Conservation (phyloP, 768 basidiomycete genomes). For the Agaricus sinodeliciosus region DNA sequence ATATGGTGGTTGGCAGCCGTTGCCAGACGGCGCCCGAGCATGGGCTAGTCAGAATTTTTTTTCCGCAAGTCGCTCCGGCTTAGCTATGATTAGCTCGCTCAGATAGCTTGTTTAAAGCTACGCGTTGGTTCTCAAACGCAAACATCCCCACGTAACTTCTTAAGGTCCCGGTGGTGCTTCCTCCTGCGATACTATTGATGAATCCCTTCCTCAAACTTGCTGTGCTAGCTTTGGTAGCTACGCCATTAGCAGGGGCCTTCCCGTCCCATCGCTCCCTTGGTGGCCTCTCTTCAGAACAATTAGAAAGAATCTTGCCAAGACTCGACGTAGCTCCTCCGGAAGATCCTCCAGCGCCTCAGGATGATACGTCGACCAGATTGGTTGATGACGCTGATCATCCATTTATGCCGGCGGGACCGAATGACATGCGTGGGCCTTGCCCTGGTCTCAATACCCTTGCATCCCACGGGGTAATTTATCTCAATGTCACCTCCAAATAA, state of each 20-base stretch:
- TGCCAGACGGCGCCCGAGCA: too few species aligned
- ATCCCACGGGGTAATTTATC: conserved; percentile 14
- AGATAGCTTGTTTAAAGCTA: too few species aligned
- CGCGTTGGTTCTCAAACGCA: too few species aligned
- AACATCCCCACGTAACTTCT: too few species aligned
- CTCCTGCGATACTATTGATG: too few species aligned
- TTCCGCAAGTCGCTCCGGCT: too few species aligned
- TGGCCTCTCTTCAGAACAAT: conserved; percentile 8
- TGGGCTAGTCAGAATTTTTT: too few species aligned
- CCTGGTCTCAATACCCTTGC: conserved; percentile 18
- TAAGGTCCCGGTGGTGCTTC: too few species aligned
- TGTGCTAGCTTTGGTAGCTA: neutral
- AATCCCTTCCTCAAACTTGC: too few species aligned
- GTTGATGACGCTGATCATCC: conserved; percentile 16
- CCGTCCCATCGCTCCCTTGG: conserved; percentile 12
- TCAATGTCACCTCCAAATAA: neutral
- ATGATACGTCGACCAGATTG: conserved; percentile 14
- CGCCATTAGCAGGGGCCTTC: conserved; percentile 1
- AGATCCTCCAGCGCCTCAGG: conserved; percentile 3
- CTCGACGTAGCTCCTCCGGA: conserved; percentile 2
- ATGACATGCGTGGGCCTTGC: conserved; percentile 16
- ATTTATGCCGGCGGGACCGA: conserved; percentile 8
- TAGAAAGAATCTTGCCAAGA: conserved; percentile 7
- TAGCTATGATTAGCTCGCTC: too few species aligned
- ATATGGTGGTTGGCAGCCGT: too few species aligned